These are phyloP conservation scores for Kalmanozyma brasiliensis DNA, from an alignment of 1,284 basidiomycete genomes.

Conservation along the genomic window DNA sequence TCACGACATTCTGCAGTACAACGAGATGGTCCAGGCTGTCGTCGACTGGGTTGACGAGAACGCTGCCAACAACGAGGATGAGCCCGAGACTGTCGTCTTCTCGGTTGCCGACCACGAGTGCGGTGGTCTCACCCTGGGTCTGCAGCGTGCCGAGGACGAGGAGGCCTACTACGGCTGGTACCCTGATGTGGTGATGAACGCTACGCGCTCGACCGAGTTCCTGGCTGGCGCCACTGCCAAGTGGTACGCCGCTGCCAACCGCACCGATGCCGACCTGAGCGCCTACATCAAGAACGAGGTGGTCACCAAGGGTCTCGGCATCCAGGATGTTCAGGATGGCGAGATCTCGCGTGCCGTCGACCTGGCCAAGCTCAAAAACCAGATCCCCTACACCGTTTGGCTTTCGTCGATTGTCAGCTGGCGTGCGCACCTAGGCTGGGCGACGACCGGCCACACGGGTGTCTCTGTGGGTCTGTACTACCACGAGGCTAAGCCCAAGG, in stretches of 20 bases:
- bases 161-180: conserved; percentile 53
- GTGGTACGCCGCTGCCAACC: conserved; percentile 49
- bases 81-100: conserved; percentile 58
- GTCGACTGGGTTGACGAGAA: conserved; percentile 53
- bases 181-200: conserved; percentile 59
- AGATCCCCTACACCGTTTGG: conserved; percentile 44
- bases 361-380: conserved; percentile 40
- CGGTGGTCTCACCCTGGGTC: conserved; percentile 60
- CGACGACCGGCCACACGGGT: conserved; percentile 52
- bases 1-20: conserved; percentile 65
- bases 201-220: conserved; percentile 62
- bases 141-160: conserved; percentile 49
- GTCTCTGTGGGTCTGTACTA: conserved; percentile 55
- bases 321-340: conserved; percentile 50
- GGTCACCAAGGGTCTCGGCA: conserved; percentile 44
- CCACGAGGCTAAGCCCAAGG: conserved; percentile 39
- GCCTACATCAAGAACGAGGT: conserved; percentile 49
- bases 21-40: conserved; percentile 55
- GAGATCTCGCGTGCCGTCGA: conserved; percentile 48
- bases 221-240: conserved; percentile 49
- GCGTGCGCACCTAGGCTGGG: conserved; percentile 58
- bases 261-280: conserved; percentile 53
- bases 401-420: conserved; percentile 52
- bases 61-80: conserved; percentile 30
- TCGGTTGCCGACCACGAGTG: conserved; percentile 66